Percentiles rank a stretch among this genome's conserved stretches.
Conservation (phyloP, 495 filamentous ascomycete genomes). For the Aspergillus funiculosus region DNA sequence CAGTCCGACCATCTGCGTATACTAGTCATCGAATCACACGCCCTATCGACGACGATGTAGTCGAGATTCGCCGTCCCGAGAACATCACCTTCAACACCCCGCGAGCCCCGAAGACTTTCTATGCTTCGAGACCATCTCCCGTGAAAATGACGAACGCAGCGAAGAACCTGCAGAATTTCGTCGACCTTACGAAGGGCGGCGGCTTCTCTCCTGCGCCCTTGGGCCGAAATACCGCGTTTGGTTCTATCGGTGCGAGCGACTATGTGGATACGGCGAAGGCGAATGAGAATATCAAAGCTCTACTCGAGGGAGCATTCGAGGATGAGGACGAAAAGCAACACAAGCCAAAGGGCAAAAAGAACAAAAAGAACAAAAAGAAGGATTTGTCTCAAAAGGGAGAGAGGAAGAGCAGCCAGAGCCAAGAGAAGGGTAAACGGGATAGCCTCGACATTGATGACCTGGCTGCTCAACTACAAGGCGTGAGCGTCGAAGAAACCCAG, state of each 20-base stretch:
- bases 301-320: constrained; percentile 82
- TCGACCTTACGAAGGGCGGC: constrained; percentile 40
- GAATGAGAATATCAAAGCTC: constrained; percentile 76
- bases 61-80: constrained; percentile 44
- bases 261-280: constrained; percentile 76
- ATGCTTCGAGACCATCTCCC: constrained; percentile 38
- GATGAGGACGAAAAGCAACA: constrained; percentile 64
- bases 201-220: constrained; percentile 20
- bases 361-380: constrained; percentile 30
- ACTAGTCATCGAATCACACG: constrained; percentile 24
- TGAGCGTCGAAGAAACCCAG: constrained; percentile 45
- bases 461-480: constrained; percentile 52
- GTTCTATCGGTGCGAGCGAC: constrained; percentile 50
- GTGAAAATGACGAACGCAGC: constrained; percentile 29
- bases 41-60: constrained; percentile 26
- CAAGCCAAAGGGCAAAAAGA: constrained; percentile 49
- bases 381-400: constrained; percentile 45
- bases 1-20: constrained; percentile 39
- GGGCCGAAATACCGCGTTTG: constrained; percentile 31
- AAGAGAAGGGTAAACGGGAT: constrained; percentile 19
- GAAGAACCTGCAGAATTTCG: constrained; percentile 38
- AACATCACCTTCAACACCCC: constrained; percentile 38
- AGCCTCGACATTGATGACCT: constrained; percentile 47
- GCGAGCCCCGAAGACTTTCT: constrained; percentile 36
- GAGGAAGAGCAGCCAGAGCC: constrained; percentile 40